Evolutionary conservation across 169 alveolate genomes (phyloP).

Genomic region (Miamiensis avidus): DNA sequence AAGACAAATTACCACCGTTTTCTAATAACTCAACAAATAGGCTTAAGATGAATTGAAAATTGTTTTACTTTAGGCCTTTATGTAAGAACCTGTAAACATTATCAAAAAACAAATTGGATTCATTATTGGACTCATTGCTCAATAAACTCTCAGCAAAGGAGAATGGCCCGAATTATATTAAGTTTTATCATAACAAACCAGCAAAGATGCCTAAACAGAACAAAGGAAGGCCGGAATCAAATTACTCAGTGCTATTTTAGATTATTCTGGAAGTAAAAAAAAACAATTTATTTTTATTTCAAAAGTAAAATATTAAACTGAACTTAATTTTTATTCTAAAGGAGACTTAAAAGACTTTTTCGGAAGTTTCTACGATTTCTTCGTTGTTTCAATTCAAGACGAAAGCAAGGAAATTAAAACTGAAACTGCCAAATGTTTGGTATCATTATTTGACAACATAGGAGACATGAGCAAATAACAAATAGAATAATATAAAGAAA

Average conservation of each 20-base stretch:
- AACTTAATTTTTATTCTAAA: background rate
- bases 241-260: constrained; percentile 27
- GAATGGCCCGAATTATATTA: constrained; percentile 43
- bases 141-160: constrained; percentile 28
- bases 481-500: constrained; percentile 22
- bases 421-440: constrained; percentile 37
- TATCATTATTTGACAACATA: constrained; percentile 36
- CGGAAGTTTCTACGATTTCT: constrained; percentile 32
- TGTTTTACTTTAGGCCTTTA: constrained; percentile 36
- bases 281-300: background rate
- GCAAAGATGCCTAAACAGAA: constrained; percentile 4
- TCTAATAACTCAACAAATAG: constrained; percentile 18
- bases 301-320: background rate
- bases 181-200: constrained; percentile 22
- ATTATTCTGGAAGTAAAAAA: constrained; percentile 29
- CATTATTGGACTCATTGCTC: constrained; percentile 37
- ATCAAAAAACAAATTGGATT: constrained; percentile 37
- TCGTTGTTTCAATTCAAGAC: constrained; percentile 29
- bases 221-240: constrained; percentile 34
- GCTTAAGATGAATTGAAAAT: constrained; percentile 29
- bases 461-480: constrained; percentile 37
- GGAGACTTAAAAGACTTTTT: constrained; percentile 27
- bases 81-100: constrained; percentile 17
- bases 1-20: constrained; percentile 37
- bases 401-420: constrained; percentile 33